These are phyloP conservation scores for Centaurea solstitialis DNA, from an alignment of 129 eudicot species.

Conservation along the genomic window DNA sequence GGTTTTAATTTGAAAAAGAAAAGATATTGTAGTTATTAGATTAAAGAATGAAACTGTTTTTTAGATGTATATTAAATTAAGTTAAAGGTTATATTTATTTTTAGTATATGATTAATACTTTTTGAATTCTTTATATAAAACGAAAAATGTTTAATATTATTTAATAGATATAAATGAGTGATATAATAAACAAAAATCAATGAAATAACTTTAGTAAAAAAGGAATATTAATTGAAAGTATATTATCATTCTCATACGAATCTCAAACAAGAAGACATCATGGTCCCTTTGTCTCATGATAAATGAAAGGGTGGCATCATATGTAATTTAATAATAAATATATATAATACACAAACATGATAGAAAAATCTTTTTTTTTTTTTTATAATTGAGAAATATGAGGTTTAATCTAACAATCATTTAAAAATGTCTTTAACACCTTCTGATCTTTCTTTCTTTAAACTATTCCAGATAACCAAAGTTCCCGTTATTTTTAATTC, in stretches of 20 bases:
- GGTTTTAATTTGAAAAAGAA: too few species aligned
- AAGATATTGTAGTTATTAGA: background rate
- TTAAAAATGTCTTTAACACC: too few species aligned
- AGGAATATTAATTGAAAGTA: background rate
- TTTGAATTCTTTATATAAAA: background rate
- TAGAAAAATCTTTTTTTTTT: background rate
- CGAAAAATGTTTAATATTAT: background rate
- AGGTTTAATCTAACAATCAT: background rate
- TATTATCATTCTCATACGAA: background rate
- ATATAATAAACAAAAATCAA: background rate
- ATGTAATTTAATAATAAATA: background rate
- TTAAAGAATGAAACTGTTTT: background rate
- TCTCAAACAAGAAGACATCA: background rate
- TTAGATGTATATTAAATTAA: background rate
- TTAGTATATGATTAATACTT: background rate
- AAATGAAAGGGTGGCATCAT: background rate
- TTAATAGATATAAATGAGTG: background rate
- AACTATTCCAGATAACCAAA: too few species aligned
- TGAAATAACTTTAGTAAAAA: background rate
- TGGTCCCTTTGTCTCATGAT: background rate
- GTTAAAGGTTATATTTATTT: background rate
- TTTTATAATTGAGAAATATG: background rate
- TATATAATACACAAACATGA: background rate
- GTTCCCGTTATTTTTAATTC: too few species aligned
- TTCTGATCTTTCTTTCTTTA: too few species aligned